Percentiles rank a stretch among this genome's conserved stretches.
Conservation (phyloP, 345 rosid genomes). For the Viola odorata region DNA sequence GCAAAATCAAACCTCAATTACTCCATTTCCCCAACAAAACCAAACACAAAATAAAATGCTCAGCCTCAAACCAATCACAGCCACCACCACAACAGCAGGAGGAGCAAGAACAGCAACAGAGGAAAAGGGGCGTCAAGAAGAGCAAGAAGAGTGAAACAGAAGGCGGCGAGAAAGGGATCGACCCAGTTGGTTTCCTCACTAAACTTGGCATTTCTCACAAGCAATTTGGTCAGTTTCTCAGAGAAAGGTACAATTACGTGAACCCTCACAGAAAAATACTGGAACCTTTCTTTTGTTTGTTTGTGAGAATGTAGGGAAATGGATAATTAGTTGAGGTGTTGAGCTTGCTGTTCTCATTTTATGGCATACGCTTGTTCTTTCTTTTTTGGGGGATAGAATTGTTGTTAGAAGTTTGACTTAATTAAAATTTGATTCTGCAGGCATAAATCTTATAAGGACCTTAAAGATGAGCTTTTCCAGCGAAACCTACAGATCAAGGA, state of each 20-base stretch:
- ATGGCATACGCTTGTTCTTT: too few species aligned
- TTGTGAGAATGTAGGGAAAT: background rate
- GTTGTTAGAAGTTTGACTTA: too few species aligned
- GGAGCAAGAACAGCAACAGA: background rate
- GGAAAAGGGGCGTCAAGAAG: constrained; percentile 24
- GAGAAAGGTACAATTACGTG: constrained; percentile 60
- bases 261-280: too few species aligned
- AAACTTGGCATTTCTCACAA: constrained; percentile 71
- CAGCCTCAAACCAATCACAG: constrained; percentile 34
- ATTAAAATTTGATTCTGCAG: constrained; percentile 32
- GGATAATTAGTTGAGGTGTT: too few species aligned
- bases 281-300: background rate
- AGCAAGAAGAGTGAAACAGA: constrained; percentile 28
- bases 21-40: constrained; percentile 14
- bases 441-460: constrained; percentile 81
- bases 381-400: too few species aligned
- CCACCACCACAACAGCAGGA: constrained; percentile 11
- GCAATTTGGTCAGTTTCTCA: constrained; percentile 75
- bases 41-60: constrained; percentile 26
- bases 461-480: constrained; percentile 65
- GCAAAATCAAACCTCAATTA: constrained; percentile 15
- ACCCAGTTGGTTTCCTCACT: constrained; percentile 68
- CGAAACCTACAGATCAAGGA: constrained; percentile 65
- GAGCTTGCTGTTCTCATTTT: too few species aligned
- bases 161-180: constrained; percentile 36